phyloP scores from a whole-genome alignment of 2,329 filamentous ascomycete species.

The Cladosporium austrohemisphaericum region DNA sequence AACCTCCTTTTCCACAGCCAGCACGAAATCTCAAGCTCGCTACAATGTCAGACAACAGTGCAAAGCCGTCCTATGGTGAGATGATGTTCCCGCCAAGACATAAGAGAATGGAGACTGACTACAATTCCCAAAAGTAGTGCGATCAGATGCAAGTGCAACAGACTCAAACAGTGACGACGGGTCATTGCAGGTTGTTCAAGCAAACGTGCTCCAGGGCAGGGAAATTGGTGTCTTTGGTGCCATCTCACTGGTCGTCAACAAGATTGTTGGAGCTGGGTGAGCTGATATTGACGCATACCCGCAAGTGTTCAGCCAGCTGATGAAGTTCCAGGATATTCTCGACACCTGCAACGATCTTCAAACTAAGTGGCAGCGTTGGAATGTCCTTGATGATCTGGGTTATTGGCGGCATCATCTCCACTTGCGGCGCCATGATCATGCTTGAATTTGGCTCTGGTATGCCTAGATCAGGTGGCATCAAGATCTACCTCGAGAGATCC shows the following conservation, averaged over 20 bases:
- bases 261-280: constrained; percentile 1
- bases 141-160: neutral
- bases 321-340: constrained; percentile 42
- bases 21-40: no score
- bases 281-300: no score
- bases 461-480: constrained; percentile 60
- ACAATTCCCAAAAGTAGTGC: neutral
- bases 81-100: no score
- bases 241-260: neutral
- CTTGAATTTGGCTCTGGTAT: constrained; percentile 62
- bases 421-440: constrained; percentile 58
- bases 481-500: constrained; percentile 63
- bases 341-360: constrained; percentile 55
- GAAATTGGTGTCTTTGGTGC: neutral
- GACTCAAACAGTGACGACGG: neutral
- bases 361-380: constrained; percentile 53
- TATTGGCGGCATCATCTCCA: constrained; percentile 52
- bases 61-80: no score
- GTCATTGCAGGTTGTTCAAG: neutral
- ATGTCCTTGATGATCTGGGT: constrained; percentile 54
- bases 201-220: neutral
- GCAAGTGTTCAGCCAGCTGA: no score
- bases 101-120: no score
- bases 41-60: no score
- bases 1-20: no score